Evolutionary conservation across 148 eudicot species (phyloP), one percentile per base, ranked within the genome.

Genomic region (Camellia granthamiana): DNA sequence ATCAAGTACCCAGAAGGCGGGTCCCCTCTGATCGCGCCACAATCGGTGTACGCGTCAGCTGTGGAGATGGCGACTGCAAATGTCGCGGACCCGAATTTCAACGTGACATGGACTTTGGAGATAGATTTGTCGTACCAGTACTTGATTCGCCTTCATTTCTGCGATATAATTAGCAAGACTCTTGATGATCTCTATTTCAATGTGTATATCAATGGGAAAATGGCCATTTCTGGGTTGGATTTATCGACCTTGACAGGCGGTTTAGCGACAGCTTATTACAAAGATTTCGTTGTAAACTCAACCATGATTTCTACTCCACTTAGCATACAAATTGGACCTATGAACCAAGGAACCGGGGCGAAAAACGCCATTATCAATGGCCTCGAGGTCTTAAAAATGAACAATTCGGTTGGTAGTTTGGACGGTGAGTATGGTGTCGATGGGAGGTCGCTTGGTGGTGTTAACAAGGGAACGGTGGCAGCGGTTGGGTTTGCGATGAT

Each of bases 351-450:
- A 9, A 69, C 77, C 0, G 86, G 86, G 3, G 42, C 80, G 0
- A 55, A 65, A 7, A 82, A 90, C 42, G 90, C 92, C 21, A 79
- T 90, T 46, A 67, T 90, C 0, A 88, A 86, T 38, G 92, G 92
- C 6, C 67, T 90, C 47, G 92, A 90, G 85, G 82, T 88, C 65
- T 74, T 90, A 84, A 90, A 86, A 82, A 67, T 90, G 87, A 90
- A 87, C 78, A 88, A 86, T 46, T 86, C 88, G 2, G 88, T 79
- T 0, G 72, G 82, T 3, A 90, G 89, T 69, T 64, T 90, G 72
- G 92, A 90, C 49, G 92, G 92, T 2, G 86, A 84, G 83, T 84
- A 62, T 47, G 86, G 83, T 1, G 76, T 77, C 5, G 86, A 84
- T 12, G 83, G 86, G 2, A 80, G 43, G 52, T 6, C 49, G 6